Evolutionary conservation across 2,329 filamentous ascomycete genomes (phyloP).

Genomic region (Mariannaea sp.): DNA sequence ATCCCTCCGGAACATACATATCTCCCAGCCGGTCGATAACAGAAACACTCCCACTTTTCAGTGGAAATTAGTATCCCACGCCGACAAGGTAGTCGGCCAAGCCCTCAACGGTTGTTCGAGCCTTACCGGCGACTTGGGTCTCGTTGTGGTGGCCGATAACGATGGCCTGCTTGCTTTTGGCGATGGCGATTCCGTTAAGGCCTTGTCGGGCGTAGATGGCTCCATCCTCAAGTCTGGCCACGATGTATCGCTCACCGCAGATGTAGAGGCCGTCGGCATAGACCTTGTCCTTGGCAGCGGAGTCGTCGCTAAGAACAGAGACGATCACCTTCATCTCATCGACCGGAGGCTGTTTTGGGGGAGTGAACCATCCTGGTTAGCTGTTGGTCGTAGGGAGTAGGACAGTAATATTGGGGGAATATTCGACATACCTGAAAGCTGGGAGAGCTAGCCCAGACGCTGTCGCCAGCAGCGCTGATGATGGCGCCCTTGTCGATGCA

Average conservation of each 20-base stretch:
- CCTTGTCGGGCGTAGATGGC: conserved; percentile 83
- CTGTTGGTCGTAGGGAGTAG: background rate
- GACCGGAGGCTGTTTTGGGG: conserved; percentile 43
- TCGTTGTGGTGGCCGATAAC: conserved; percentile 88
- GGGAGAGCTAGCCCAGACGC: conserved; percentile 73
- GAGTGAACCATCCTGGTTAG: conserved; percentile 16
- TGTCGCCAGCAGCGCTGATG: conserved; percentile 79
- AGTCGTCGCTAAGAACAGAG: conserved; percentile 53
- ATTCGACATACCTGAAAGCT: conserved; percentile 71
- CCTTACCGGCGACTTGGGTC: conserved; percentile 71
- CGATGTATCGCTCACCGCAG: conserved; percentile 77
- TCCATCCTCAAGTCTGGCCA: conserved; percentile 75
- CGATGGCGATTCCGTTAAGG: conserved; percentile 78
- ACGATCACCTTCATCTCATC: conserved; percentile 64
- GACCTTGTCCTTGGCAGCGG: conserved; percentile 64
- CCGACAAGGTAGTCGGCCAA: conserved; percentile 87
- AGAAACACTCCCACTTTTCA: background rate
- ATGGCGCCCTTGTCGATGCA: conserved; percentile 86
- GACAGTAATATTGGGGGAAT: background rate
- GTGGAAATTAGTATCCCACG: conserved; percentile 68
- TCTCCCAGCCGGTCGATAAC: background rate
- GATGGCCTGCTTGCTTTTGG: conserved; percentile 87
- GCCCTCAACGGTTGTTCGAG: conserved; percentile 77
- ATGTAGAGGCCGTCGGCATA: conserved; percentile 76
- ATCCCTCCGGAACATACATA: conserved; percentile 2